Evolutionary conservation across 2,329 filamentous ascomycete genomes (phyloP).

Genomic region (Cladosporium austrohemisphaericum): DNA sequence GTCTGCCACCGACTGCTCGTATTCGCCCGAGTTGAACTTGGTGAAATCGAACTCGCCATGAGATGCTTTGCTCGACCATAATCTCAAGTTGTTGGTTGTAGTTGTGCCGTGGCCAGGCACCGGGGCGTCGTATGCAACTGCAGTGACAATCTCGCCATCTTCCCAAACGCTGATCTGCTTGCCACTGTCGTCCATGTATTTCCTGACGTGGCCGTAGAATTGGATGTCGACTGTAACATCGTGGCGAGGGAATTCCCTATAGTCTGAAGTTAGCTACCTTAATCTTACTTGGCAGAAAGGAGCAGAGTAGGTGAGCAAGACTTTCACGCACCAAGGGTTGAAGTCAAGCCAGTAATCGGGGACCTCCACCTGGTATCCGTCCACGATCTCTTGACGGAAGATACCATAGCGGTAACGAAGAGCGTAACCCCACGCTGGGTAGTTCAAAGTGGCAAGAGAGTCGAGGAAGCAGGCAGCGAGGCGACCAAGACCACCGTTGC

Average conservation of each 20-base stretch:
- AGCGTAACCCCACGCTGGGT: conserved; percentile 95
- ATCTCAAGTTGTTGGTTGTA: conserved; percentile 91
- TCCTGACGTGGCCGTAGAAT: conserved; percentile 85
- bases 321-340: conserved; percentile 69
- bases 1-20: conserved; percentile 96
- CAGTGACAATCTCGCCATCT: conserved; percentile 85
- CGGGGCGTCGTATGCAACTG: conserved; percentile 85
- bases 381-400: conserved; percentile 98
- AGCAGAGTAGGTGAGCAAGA: background rate
- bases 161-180: conserved; percentile 78
- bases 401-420: conserved; percentile 90
- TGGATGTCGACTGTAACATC: conserved; percentile 96
- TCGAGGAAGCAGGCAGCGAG: conserved; percentile 96
- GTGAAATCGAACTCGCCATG: conserved; percentile 99
- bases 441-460: conserved; percentile 90
- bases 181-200: conserved; percentile 66
- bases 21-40: conserved; percentile 98
- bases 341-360: conserved; percentile 99
- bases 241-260: conserved; percentile 78
- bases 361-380: conserved; percentile 96
- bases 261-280: background rate
- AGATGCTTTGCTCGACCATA: conserved; percentile 97
- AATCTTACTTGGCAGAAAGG: background rate
- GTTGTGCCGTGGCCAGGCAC: conserved; percentile 83
- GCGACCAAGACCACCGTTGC: conserved; percentile 91